Base-by-base conservation (phyloP, 2,329 filamentous ascomycete species). In the Pyrenochaeta sp. region DNA sequence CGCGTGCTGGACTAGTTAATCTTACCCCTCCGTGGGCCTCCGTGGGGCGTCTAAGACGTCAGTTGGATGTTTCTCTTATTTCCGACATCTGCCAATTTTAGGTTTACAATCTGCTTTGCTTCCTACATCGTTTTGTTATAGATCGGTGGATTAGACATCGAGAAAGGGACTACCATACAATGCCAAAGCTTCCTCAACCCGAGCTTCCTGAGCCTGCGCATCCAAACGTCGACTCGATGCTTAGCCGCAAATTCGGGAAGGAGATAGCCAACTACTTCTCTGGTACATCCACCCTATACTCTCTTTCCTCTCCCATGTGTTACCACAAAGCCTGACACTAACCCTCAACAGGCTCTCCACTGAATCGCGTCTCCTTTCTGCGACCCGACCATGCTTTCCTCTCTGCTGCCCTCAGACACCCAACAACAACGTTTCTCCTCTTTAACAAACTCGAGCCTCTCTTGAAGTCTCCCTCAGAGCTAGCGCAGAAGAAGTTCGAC, bases 211-310 rank as follows among this genome's bases (percentile, higher is more conserved):
- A 81, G 61, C 85, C 86, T 45, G 83, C 83, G 32, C 84, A 87
- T 73, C 75, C 81, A 51, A 78, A 83, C 58, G 76, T 84, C 64
- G 85, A 88, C 71, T 86, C 85, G 32, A 91, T 92, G 87, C 81
- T 95, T 67, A 86, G 87, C 64, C 82, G 85, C 54, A 91, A 88
- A 71, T 94, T 92, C 77, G 91, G 91, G 75, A 87, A 85, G 63
- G 91, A 94, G 77, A 82, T 91, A 57, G 84, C 88, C 71, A 95
- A 94, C 77, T 95, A 95, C 84, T 95, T 93, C 77, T 87, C 90
- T 44, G 82, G 78, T 79, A 68, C 36, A 23, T 46, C 18, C 18
- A 40, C 9, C 39, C 27, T 30, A 17, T 18, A 5, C 20, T 18
- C 12, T 10, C 39, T 15, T 5, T 44, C 18, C n/a, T 6, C 31